A percentile compares a stretch with the other conserved stretches of the same genome.
Conservation (phyloP, 768 basidiomycete genomes). For the Hemileccinum impolitum region DNA sequence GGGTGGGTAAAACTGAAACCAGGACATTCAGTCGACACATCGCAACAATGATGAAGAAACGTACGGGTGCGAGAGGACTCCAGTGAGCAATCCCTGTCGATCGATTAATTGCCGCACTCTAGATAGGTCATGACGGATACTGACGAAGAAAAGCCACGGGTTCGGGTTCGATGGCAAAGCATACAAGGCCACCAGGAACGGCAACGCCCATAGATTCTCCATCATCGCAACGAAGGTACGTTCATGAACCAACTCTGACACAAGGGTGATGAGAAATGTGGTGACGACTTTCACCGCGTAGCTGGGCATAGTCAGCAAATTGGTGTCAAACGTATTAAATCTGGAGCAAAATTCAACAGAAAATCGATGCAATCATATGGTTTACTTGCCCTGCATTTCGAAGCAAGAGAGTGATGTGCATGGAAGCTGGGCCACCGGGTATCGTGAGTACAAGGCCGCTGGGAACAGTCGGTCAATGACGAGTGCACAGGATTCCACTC, state of each 20-base stretch:
- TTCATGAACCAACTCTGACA: constrained; percentile 53
- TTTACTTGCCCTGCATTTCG: constrained; percentile 44
- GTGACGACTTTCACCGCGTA: constrained; percentile 47
- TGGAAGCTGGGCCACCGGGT: constrained; percentile 42
- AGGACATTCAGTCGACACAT: background rate
- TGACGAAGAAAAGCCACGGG: constrained; percentile 52
- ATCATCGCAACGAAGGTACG: constrained; percentile 50
- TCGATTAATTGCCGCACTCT: background rate
- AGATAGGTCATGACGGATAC: constrained; percentile 9
- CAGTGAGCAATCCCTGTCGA: constrained; percentile 30
- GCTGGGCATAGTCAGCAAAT: constrained; percentile 58
- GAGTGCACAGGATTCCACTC: background rate
- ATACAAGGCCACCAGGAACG: constrained; percentile 57
- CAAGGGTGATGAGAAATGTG: constrained; percentile 46
- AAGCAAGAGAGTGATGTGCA: constrained; percentile 59
- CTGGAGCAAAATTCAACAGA: constrained; percentile 25
- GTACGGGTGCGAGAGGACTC: constrained; percentile 44
- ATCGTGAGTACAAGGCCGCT: constrained; percentile 54
- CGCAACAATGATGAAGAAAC: constrained; percentile 1
- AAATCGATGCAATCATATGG: background rate
- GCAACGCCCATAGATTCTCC: constrained; percentile 57
- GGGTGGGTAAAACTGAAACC: constrained; percentile 41
- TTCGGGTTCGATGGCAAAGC: constrained; percentile 44
- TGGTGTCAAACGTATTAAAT: constrained; percentile 57
- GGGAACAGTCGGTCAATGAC: background rate